These are phyloP conservation scores for Apophysomyces sp. DNA, from an alignment of 371 early-diverging fungal genomes.

Conservation along the genomic window DNA sequence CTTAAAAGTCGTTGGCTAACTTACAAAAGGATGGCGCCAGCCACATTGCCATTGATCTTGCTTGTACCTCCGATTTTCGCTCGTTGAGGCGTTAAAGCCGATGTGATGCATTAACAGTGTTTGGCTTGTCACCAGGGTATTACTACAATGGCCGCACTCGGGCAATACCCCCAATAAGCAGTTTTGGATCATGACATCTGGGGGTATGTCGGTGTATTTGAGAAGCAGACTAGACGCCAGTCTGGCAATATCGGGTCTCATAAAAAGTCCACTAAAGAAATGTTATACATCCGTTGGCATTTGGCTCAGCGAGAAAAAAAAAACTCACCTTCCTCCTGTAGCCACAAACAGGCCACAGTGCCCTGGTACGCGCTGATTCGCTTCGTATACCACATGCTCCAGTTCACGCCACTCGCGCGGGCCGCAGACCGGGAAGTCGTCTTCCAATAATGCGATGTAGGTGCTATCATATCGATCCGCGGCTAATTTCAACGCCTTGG, in stretches of 20 bases:
- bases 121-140: constrained; percentile 41
- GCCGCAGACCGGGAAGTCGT: constrained; percentile 50
- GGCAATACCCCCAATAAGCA: constrained; percentile 43
- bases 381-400: constrained; percentile 38
- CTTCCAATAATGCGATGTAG: constrained; percentile 46
- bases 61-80: constrained; percentile 36
- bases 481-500: constrained; percentile 36
- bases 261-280: constrained; percentile 30
- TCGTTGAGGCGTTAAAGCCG: constrained; percentile 52
- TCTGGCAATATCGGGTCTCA: constrained; percentile 36
- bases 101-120: constrained; percentile 44
- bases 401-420: constrained; percentile 39
- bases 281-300: background rate
- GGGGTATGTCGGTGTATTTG: constrained; percentile 24
- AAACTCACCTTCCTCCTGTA: constrained; percentile 41
- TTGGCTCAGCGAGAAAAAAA: background rate
- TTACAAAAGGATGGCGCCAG: constrained; percentile 53
- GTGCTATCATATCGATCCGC: constrained; percentile 23
- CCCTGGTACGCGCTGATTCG: constrained; percentile 25
- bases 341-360: constrained; percentile 55
- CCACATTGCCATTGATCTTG: constrained; percentile 51
- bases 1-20: constrained; percentile 5
- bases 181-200: constrained; percentile 47
- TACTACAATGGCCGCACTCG: constrained; percentile 26
- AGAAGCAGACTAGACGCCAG: constrained; percentile 31